Percentiles rank a stretch among this genome's conserved stretches.
Evolutionary conservation across 1,284 basidiomycete genomes (phyloP).

Genomic region (Ustilago xerochloae): DNA sequence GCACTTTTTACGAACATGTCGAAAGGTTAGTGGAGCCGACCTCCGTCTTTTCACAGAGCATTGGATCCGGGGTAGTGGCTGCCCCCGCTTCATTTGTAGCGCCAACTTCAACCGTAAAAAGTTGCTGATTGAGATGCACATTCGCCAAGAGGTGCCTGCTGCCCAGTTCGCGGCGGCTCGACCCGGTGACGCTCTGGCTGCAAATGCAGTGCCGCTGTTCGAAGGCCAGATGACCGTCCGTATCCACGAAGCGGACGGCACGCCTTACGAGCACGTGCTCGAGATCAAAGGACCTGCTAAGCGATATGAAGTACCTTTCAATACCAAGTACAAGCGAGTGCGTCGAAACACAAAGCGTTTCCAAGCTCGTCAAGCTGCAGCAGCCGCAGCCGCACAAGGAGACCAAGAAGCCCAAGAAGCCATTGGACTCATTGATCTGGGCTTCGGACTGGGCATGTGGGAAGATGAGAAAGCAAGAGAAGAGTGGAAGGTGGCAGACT

Average conservation of each 20-base stretch:
- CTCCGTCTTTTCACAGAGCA: constrained; percentile 91
- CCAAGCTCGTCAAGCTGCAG: constrained; percentile 89
- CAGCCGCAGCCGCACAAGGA: constrained; percentile 85
- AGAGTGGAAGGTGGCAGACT: constrained; percentile 89
- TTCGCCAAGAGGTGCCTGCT: constrained; percentile 87
- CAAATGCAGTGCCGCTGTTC: constrained; percentile 70
- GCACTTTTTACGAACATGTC: constrained; percentile 88
- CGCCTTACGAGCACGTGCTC: constrained; percentile 97
- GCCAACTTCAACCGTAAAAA: constrained; percentile 97
- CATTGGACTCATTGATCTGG: constrained; percentile 92
- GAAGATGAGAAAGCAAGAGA: constrained; percentile 81
- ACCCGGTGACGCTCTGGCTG: constrained; percentile 61
- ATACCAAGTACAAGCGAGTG: constrained; percentile 99
- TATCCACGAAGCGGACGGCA: constrained; percentile 98
- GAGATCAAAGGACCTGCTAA: constrained; percentile 88
- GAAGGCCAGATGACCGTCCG: constrained; percentile 94
- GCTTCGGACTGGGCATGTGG: constrained; percentile 95
- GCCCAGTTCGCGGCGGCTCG: constrained; percentile 65
- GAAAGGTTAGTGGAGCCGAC: constrained; percentile 85
- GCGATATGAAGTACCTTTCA: constrained; percentile 96
- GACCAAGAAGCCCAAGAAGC: constrained; percentile 82
- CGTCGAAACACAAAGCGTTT: constrained; percentile 93
- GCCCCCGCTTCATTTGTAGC: constrained; percentile 87
- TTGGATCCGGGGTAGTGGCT: constrained; percentile 98
- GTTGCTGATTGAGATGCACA: constrained; percentile 95